A percentile compares a stretch with the other conserved stretches of the same genome.
These are phyloP conservation scores for Balansia obtecta DNA, from an alignment of 2,329 filamentous ascomycete species.

Conservation along the genomic window DNA sequence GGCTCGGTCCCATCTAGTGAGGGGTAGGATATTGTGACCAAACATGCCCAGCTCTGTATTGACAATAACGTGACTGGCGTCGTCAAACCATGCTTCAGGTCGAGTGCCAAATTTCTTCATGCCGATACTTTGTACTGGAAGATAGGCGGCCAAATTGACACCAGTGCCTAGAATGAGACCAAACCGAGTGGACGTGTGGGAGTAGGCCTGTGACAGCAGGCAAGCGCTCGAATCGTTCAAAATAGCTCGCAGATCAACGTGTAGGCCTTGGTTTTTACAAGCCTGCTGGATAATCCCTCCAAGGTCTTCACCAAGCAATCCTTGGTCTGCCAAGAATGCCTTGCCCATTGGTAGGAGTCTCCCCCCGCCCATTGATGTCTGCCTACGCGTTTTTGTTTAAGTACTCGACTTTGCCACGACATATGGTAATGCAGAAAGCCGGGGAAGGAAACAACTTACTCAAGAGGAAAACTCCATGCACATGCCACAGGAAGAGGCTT, in stretches of 20 bases:
- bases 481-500: slow-evolving; percentile 45
- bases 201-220: slow-evolving; percentile 51
- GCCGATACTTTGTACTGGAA: slow-evolving; percentile 45
- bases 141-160: slow-evolving; percentile 51
- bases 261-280: slow-evolving; percentile 36
- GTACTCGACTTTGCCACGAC: background rate
- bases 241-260: slow-evolving; percentile 46
- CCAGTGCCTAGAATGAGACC: slow-evolving; percentile 56
- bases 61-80: slow-evolving; percentile 49
- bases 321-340: slow-evolving; percentile 46
- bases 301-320: slow-evolving; percentile 46
- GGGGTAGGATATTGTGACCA: slow-evolving; percentile 42
- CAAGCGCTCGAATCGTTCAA: slow-evolving; percentile 58
- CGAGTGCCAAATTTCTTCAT: slow-evolving; percentile 43
- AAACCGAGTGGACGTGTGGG: slow-evolving; percentile 45
- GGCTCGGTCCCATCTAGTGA: slow-evolving; percentile 47
- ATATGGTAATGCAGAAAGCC: background rate
- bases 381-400: slow-evolving; percentile 27
- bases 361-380: slow-evolving; percentile 50
- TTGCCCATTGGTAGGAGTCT: slow-evolving; percentile 53
- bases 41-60: slow-evolving; percentile 60
- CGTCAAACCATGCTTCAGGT: slow-evolving; percentile 42
- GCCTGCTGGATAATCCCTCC: slow-evolving; percentile 44
- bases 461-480: slow-evolving; percentile 59
- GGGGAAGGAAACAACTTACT: slow-evolving; percentile 34